Conservation (phyloP, 2,329 filamentous ascomycete genomes). For the Ascochyta pisi region DNA sequence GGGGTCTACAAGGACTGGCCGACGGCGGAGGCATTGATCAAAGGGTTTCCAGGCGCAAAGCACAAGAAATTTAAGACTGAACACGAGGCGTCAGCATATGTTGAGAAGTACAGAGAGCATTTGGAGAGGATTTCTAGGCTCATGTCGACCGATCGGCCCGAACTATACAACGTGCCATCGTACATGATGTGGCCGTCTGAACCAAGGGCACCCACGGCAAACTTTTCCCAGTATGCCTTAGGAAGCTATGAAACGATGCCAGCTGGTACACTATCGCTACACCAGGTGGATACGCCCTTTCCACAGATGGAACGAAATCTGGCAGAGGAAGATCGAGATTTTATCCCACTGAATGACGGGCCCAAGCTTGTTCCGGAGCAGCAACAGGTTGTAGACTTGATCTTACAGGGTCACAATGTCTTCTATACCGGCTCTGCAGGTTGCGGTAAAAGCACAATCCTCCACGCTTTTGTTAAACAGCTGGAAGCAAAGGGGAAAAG, state of each 20-base stretch:
- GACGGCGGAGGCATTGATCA: conserved; percentile 73
- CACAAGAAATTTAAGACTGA: conserved; percentile 56
- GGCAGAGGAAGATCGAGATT: neutral
- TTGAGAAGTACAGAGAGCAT: conserved; percentile 49
- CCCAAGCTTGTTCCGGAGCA: conserved; percentile 57
- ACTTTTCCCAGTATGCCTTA: neutral
- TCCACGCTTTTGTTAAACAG: conserved; percentile 56
- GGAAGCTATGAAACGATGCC: neutral
- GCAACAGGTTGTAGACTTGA: conserved; percentile 58
- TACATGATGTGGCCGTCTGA: neutral
- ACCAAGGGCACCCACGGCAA: neutral
- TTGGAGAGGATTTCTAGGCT: neutral
- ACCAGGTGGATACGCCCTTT: neutral
- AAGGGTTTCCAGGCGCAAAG: conserved; percentile 70
- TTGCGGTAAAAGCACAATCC: conserved; percentile 64
- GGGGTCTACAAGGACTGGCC: conserved; percentile 72
- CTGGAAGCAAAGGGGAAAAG: conserved; percentile 45
- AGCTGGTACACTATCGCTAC: neutral
- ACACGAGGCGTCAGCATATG: conserved; percentile 80
- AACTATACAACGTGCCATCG: too few species aligned
- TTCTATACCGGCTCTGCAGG: conserved; percentile 72
- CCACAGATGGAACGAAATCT: neutral
- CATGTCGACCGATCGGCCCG: too few species aligned
- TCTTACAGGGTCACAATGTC: conserved; percentile 61
- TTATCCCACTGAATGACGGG: neutral